Evolutionary conservation across 345 rosid species (phyloP).

Genomic region (Turnera subulata): DNA sequence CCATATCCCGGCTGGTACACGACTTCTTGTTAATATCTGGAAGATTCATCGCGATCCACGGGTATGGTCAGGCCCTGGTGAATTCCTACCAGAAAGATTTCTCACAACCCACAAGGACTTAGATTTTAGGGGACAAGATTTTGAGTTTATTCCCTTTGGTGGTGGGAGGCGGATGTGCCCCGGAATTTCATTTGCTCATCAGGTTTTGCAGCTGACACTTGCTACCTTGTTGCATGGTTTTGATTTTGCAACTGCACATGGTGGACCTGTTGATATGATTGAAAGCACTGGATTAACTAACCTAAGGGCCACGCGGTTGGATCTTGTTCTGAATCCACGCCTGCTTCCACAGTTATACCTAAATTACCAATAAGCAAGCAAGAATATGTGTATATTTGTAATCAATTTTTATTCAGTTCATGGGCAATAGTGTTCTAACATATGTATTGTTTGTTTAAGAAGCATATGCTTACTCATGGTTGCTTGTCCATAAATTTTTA

Average conservation of each 20-base stretch:
- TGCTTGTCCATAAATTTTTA: no score
- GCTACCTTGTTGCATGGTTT: constrained; percentile 12
- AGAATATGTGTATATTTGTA: no score
- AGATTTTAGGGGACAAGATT: constrained; percentile 8
- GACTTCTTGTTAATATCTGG: neutral
- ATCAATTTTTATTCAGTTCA: no score
- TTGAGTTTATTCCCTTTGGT: constrained; percentile 12
- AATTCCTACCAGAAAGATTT: constrained; percentile 16
- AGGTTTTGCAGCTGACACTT: constrained; percentile 1
- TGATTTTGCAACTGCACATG: neutral
- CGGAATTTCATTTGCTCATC: constrained; percentile 6
- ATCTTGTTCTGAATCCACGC: constrained; percentile 6
- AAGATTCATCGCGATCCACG: constrained; percentile 14
- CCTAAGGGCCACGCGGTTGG: constrained; percentile 3
- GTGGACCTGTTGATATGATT: constrained; percentile 7
- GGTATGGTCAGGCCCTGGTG: neutral
- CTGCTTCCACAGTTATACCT: no score
- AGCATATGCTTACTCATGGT: no score
- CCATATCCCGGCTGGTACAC: constrained; percentile 4
- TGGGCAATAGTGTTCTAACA: no score
- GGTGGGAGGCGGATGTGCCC: constrained; percentile 20
- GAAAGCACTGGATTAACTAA: constrained; percentile 14
- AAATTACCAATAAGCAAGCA: no score
- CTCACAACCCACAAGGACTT: constrained; percentile 6
- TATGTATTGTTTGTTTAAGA: no score